phyloP scores from a whole-genome alignment of 352 stramenopile species.

The Phytophthora constricta region DNA sequence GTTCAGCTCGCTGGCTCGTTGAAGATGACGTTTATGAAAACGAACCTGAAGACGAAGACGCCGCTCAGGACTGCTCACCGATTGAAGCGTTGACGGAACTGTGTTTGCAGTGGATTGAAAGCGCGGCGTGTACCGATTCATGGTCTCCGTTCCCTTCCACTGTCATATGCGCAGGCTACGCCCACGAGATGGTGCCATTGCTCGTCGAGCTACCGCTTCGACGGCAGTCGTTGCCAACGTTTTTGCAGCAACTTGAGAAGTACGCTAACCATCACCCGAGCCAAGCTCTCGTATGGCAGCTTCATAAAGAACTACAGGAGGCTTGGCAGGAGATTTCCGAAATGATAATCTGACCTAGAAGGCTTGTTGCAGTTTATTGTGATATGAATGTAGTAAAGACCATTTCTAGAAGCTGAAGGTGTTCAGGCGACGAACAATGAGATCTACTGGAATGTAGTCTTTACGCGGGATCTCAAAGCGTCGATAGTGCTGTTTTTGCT shows the following conservation, averaged over 20 bases:
- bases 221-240: not conserved
- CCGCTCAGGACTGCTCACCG: not conserved
- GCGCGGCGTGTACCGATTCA: not conserved
- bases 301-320: conserved; percentile 7
- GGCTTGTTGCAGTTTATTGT: too few species aligned
- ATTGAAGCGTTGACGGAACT: conserved; percentile 6
- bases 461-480: too few species aligned
- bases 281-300: conserved; percentile 3
- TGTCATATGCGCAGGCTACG: conserved; percentile 18
- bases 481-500: too few species aligned
- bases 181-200: conserved; percentile 15
- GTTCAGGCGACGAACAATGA: too few species aligned
- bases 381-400: too few species aligned
- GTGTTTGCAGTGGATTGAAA: conserved; percentile 12
- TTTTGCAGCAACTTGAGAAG: conserved; percentile 12
- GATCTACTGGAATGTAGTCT: too few species aligned
- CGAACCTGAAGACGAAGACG: conserved; percentile 9
- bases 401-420: too few species aligned
- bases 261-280: not conserved
- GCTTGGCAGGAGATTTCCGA: not conserved
- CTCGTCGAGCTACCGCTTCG: conserved; percentile 20
- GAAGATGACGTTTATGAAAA: not conserved
- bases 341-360: too few species aligned
- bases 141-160: conserved; percentile 2
- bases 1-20: not conserved